Evolutionary conservation across 2,329 filamentous ascomycete genomes (phyloP).

Genomic region (Colletotrichum tropicale): DNA sequence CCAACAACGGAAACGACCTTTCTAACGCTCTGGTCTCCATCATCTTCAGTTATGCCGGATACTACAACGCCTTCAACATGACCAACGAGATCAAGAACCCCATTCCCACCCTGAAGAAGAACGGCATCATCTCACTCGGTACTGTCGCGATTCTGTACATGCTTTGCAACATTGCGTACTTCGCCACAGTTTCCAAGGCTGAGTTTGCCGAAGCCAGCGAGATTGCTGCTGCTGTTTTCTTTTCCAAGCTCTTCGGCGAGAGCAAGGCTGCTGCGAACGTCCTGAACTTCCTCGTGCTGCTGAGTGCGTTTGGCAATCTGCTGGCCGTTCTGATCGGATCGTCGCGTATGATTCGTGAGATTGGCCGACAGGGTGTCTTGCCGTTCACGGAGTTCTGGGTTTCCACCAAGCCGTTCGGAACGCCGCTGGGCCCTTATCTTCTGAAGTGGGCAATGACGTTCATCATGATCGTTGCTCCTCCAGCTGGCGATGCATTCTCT

Average conservation of each 20-base stretch:
- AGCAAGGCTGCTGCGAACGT: slow-evolving; percentile 49
- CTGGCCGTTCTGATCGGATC: slow-evolving; percentile 58
- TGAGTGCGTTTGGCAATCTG: slow-evolving; percentile 65
- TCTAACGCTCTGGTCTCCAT: slow-evolving; percentile 60
- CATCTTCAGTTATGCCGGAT: slow-evolving; percentile 63
- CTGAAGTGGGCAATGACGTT: slow-evolving; percentile 63
- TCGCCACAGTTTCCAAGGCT: slow-evolving; percentile 56
- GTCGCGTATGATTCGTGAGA: slow-evolving; percentile 64
- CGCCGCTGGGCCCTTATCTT: slow-evolving; percentile 62
- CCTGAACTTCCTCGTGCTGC: slow-evolving; percentile 60
- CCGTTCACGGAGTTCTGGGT: slow-evolving; percentile 67
- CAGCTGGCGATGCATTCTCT: slow-evolving; percentile 68
- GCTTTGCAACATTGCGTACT: slow-evolving; percentile 65
- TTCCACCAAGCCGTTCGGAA: slow-evolving; percentile 66
- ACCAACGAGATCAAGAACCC: slow-evolving; percentile 68
- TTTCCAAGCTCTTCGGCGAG: slow-evolving; percentile 60
- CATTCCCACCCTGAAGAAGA: slow-evolving; percentile 55
- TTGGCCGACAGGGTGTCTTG: slow-evolving; percentile 65
- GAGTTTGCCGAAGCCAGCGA: slow-evolving; percentile 57
- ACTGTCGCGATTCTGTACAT: slow-evolving; percentile 61
- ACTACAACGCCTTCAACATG: slow-evolving; percentile 64
- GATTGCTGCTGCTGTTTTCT: slow-evolving; percentile 63
- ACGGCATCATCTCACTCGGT: slow-evolving; percentile 53
- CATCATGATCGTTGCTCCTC: slow-evolving; percentile 64
- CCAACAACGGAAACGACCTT: slow-evolving; percentile 38